Evolutionary conservation across 73 alveolate genomes (phyloP), one percentile per base, ranked within the genome.

Genomic region (Breviolum minutum): DNA sequence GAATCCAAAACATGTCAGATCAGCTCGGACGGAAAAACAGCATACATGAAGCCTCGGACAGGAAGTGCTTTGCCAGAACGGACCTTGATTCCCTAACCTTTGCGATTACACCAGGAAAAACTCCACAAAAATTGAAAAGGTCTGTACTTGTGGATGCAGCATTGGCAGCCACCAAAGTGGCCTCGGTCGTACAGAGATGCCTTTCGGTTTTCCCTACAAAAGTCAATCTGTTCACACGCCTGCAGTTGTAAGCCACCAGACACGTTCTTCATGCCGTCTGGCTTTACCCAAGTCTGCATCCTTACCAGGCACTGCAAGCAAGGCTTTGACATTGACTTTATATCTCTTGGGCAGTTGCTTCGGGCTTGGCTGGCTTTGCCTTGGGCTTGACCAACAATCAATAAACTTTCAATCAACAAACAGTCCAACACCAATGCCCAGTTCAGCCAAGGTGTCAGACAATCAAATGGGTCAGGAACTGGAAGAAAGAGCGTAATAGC

Each of bases 201-300:
- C 54, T 40, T n/a, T n/a, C n/a, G n/a, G 77, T 68, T 22, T 68
- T 68, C 77, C 86, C 86, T 71, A 20, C 26, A 71, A 71, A 71
- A 40, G 54, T 40, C 54, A 40, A 11, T 8, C 26, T 71, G 2
- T n/a, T 71, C 29, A 76, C 88, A 13, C 87, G 32, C 32, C 88
- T 22, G 24, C 32, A 8, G 54, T 40, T 30, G 77, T 73, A 8
- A 61, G 90, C 54, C 89, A 69, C 80, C 68, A 11, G 63, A 64
- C 98, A 76, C 98, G 98, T 61, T 92, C 98, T 92, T 92, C 98
- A 74, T 92, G 98, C 98, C 98, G 98, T 66, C 98, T 73, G 19
- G 98, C 98, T 81, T 62, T 91, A 63, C 97, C 98, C 91, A 92
- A 81, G n/a, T 92, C 98, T 10, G 98, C 90, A n/a, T 92, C 98